Base-by-base conservation (phyloP, 305 asterid species). In the Stenogyne calaminthoides region DNA sequence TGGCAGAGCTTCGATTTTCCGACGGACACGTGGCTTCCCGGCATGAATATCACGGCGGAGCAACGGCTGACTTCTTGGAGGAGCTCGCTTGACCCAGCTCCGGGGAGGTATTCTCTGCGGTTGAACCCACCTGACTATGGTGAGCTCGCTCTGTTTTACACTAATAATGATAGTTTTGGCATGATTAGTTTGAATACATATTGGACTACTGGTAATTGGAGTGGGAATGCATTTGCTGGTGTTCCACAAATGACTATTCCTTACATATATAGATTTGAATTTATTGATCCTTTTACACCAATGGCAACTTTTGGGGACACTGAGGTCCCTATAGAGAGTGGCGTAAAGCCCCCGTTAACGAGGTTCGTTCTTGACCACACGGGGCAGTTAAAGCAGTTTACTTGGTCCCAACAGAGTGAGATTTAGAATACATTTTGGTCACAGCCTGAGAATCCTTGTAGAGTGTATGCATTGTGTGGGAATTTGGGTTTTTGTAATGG, bases 1-100 rank as follows among this genome's bases (percentile, higher is more conserved):
- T 92, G 97, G 97, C 86, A 84, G 67, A 88, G 93, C 80, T 89
- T 92, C 78, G 92, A 89, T 82, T 82, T 72, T 71, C 95, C 95
- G 27, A 80, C 96, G 16, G 95, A 92, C 80, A 86, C 96, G 55
- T 91, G 91, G 89, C 91, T 91, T 25, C 95, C 95, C 1, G 96
- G 93, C 27, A 89, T 89, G 95, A 88, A 87, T 69, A 64, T 91
- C 80, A 85, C 94, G 14, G 83, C 86, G 51, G 79, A 65, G 47
- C 76, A 52, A 52, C 66, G 79, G 79, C 82, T 91, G 15, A 81
- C 78, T 37, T 83, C 88, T 11, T 91, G 97, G 97, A 84, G 71
- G 85, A 91, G 97, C 62, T 84, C 90, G 6, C 78, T 46, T 32
- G 90, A 89, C 68, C 95, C 93, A 36, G 76, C 91, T 27, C 90